phyloP scores from a whole-genome alignment of 345 rosid species.

The Pseudoturritis turrita region DNA sequence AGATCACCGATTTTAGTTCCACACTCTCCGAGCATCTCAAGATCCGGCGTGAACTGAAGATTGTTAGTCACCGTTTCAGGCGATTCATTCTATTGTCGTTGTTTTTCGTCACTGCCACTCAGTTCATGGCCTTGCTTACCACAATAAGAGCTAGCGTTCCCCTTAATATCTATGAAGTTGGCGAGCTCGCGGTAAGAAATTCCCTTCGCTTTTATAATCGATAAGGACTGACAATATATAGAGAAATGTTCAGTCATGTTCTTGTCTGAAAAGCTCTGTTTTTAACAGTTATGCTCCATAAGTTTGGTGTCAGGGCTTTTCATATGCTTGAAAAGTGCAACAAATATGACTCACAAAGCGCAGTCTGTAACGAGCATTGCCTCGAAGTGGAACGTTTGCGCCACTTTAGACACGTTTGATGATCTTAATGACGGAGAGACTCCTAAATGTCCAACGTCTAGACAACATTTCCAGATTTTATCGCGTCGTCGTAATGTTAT shows the following conservation, averaged over 20 bases:
- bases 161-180: conserved; percentile 65
- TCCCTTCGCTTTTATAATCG: no score
- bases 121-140: conserved; percentile 57
- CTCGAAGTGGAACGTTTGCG: conserved; percentile 78
- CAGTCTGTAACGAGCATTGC: conserved; percentile 76
- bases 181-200: conserved; percentile 59
- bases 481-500: conserved; percentile 30
- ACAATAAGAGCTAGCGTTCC: conserved; percentile 53
- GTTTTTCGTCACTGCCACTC: conserved; percentile 70
- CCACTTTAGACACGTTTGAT: conserved; percentile 61
- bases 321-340: conserved; percentile 78
- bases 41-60: conserved; percentile 57
- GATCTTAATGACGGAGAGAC: conserved; percentile 53
- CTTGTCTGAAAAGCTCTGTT: not conserved
- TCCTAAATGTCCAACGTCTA: conserved; percentile 33
- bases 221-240: no score
- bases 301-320: conserved; percentile 74
- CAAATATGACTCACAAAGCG: conserved; percentile 77
- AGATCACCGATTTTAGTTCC: conserved; percentile 55
- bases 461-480: conserved; percentile 3
- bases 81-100: conserved; percentile 52
- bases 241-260: no score
- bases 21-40: conserved; percentile 60
- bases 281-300: conserved; percentile 65
- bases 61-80: conserved; percentile 85